These are phyloP conservation scores for Lasiosphaeriaceae sp. DNA, from an alignment of 495 filamentous ascomycete genomes.

Conservation along the genomic window DNA sequence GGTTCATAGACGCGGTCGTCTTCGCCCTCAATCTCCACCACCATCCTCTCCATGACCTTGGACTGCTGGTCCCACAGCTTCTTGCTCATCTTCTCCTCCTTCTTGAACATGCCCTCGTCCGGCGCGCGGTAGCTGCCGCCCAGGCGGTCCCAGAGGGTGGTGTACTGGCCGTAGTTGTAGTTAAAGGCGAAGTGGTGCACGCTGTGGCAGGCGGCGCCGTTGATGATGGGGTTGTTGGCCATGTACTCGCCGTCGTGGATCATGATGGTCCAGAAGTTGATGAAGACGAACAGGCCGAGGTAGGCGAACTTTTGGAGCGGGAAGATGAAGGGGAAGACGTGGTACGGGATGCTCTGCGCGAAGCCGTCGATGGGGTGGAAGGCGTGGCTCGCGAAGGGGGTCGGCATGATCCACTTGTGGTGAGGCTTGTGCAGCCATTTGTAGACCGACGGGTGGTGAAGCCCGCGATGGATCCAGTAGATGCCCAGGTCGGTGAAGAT, in stretches of 20 bases:
- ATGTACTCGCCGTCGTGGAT: slow-evolving; percentile 98
- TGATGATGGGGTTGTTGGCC: slow-evolving; percentile 81
- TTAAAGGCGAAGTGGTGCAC: slow-evolving; percentile 94
- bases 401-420: slow-evolving; percentile 99
- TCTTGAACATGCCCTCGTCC: slow-evolving; percentile 80
- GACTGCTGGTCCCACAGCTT: slow-evolving; percentile 76
- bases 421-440: slow-evolving; percentile 91
- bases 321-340: slow-evolving; percentile 90
- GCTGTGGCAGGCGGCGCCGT: slow-evolving; percentile 87
- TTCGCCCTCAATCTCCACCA: slow-evolving; percentile 79
- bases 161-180: slow-evolving; percentile 98
- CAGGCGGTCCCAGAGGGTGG: slow-evolving; percentile 89
- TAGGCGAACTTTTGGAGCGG: slow-evolving; percentile 90
- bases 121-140: slow-evolving; percentile 87
- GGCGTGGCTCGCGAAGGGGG: slow-evolving; percentile 85
- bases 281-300: slow-evolving; percentile 80
- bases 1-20: slow-evolving; percentile 72
- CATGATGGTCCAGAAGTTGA: slow-evolving; percentile 96
- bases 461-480: slow-evolving; percentile 90
- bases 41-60: slow-evolving; percentile 80
- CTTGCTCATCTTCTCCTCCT: slow-evolving; percentile 83
- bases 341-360: slow-evolving; percentile 88
- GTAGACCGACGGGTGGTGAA: slow-evolving; percentile 83
- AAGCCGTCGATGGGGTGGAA: slow-evolving; percentile 96
- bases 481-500: slow-evolving; percentile 89